Conservation (phyloP, 257 asterid genomes). For the Nyctanthes arbortristis region DNA sequence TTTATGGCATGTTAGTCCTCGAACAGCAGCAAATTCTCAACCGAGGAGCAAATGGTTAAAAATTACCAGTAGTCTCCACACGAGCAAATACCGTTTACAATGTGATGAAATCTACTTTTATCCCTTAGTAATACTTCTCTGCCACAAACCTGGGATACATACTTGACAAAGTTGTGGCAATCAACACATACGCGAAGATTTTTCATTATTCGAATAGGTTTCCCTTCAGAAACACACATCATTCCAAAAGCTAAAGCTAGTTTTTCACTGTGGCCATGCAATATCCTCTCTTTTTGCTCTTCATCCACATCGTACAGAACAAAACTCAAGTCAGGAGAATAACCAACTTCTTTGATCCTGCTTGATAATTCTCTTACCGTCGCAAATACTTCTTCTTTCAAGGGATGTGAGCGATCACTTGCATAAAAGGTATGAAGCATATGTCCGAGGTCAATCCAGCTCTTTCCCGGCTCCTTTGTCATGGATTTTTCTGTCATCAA, state of each 20-base stretch:
- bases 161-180: constrained; percentile 61
- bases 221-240: constrained; percentile 32
- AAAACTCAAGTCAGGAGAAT: constrained; percentile 40
- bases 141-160: constrained; percentile 39
- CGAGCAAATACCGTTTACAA: constrained; percentile 45
- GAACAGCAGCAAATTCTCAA: neutral
- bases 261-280: constrained; percentile 58
- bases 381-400: constrained; percentile 28
- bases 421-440: constrained; percentile 47
- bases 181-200: constrained; percentile 56
- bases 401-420: constrained; percentile 38
- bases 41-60: no score
- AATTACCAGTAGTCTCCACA: constrained; percentile 53
- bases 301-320: constrained; percentile 51
- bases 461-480: constrained; percentile 74
- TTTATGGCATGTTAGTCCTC: no score
- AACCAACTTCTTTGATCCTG: constrained; percentile 42
- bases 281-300: constrained; percentile 43
- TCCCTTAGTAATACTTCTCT: constrained; percentile 49
- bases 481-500: constrained; percentile 52
- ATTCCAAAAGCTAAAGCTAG: constrained; percentile 60
- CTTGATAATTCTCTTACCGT: constrained; percentile 40
- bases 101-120: constrained; percentile 53
- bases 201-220: constrained; percentile 54
- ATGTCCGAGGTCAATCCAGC: constrained; percentile 64